A percentile compares a stretch with the other conserved stretches of the same genome.
phyloP scores from a whole-genome alignment of 139 green algal species.

The Picochlorum sp. region DNA sequence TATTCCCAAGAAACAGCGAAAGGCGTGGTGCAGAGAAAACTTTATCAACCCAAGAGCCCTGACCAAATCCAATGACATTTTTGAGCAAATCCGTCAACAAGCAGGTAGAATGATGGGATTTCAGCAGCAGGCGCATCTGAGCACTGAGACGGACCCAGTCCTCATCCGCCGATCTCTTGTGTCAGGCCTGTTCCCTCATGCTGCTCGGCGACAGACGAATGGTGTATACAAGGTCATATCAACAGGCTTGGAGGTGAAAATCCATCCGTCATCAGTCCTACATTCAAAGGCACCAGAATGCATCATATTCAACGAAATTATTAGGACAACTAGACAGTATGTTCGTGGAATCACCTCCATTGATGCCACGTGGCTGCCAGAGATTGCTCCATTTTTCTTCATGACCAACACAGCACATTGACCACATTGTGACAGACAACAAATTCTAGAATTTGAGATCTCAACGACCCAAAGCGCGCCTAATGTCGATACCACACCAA shows the following conservation, averaged over 20 bases:
- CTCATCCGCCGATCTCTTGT: conserved; percentile 47
- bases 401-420: no score
- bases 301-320: conserved; percentile 78
- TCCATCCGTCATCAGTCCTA: conserved; percentile 81
- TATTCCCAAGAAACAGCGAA: conserved; percentile 16
- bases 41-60: conserved; percentile 47
- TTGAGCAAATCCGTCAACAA: conserved; percentile 41
- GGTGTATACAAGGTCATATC: conserved; percentile 65
- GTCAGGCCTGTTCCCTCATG: conserved; percentile 70
- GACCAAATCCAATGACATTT: conserved; percentile 64
- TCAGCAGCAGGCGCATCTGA: conserved; percentile 18
- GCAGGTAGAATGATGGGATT: not conserved
- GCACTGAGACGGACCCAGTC: conserved; percentile 43
- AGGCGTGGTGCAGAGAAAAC: conserved; percentile 35
- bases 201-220: conserved; percentile 56
- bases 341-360: conserved; percentile 49
- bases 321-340: conserved; percentile 67
- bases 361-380: conserved; percentile 64
- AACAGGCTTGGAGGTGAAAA: conserved; percentile 50
- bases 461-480: no score
- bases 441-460: no score
- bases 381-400: conserved; percentile 49
- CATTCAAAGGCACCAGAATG: conserved; percentile 39
- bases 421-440: no score
- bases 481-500: no score